phyloP scores from a whole-genome alignment of 2,329 filamentous ascomycete genomes.

The Pseudovirgaria hyperparasitica region DNA sequence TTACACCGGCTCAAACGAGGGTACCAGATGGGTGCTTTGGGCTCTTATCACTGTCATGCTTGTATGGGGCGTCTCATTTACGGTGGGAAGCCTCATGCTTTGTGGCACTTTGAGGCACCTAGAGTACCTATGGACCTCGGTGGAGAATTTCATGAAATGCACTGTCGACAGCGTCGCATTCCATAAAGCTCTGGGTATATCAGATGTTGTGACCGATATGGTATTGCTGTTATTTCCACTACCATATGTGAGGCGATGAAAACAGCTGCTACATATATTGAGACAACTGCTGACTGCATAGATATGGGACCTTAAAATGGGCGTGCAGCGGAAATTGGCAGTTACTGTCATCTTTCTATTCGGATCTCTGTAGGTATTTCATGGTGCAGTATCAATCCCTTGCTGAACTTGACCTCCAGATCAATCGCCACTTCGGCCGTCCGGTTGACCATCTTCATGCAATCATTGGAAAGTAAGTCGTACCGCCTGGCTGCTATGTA shows the following conservation, averaged over 20 bases:
- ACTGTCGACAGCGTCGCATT: slow-evolving; percentile 1
- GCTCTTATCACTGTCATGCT: slow-evolving; percentile 1
- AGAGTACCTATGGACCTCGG: slow-evolving; percentile 3
- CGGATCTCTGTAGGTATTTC: slow-evolving; percentile 2
- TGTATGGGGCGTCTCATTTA: slow-evolving; percentile 2
- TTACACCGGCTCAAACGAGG: background rate
- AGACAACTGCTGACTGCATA: too few species aligned
- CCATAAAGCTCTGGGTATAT: slow-evolving; percentile 2
- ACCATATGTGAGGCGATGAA: too few species aligned
- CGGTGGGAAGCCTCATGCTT: slow-evolving; percentile 1
- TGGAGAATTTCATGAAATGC: slow-evolving; percentile 3
- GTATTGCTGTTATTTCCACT: slow-evolving; percentile 4
- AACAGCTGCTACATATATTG: too few species aligned
- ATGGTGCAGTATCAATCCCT: slow-evolving; percentile 1
- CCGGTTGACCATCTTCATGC: too few species aligned
- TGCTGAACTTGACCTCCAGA: too few species aligned
- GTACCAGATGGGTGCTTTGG: background rate
- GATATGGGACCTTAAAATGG: slow-evolving; percentile 3
- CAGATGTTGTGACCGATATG: slow-evolving; percentile 1
- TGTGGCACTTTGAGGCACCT: slow-evolving; percentile 2
- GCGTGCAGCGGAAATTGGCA: slow-evolving; percentile 1
- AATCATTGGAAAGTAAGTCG: too few species aligned
- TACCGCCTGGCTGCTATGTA: too few species aligned
- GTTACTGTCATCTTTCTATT: slow-evolving; percentile 2
- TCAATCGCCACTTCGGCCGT: too few species aligned